Percentiles rank a stretch among this genome's conserved stretches.
Conservation (phyloP, 1,139 yeast genomes). For the Kodamaea sp. region DNA sequence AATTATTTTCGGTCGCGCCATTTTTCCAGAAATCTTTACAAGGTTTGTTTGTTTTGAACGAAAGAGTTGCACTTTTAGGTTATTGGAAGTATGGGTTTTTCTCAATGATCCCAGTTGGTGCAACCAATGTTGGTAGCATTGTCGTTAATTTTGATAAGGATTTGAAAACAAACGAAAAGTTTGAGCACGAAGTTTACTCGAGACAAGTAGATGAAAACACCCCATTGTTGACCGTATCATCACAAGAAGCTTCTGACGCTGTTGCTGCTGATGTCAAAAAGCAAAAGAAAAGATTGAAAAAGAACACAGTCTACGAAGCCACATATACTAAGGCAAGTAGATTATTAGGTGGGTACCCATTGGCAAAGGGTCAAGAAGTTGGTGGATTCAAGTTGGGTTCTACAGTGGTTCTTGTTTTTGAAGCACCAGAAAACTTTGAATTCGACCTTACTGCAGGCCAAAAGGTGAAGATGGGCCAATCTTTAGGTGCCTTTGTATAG, state of each 20-base stretch:
- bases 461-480: slow-evolving; percentile 80
- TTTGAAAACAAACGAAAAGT: slow-evolving; percentile 74
- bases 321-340: slow-evolving; percentile 79
- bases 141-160: slow-evolving; percentile 89
- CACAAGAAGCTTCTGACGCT: slow-evolving; percentile 10
- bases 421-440: slow-evolving; percentile 79
- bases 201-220: slow-evolving; percentile 26
- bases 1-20: slow-evolving; percentile 93
- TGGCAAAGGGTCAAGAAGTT: slow-evolving; percentile 88
- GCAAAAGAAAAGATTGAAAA: slow-evolving; percentile 43
- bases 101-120: slow-evolving; percentile 99
- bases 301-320: slow-evolving; percentile 91
- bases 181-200: slow-evolving; percentile 51
- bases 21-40: slow-evolving; percentile 85
- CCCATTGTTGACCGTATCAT: slow-evolving; percentile 24
- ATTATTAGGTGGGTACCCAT: slow-evolving; percentile 83
- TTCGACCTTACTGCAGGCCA: slow-evolving; percentile 71
- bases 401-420: slow-evolving; percentile 93
- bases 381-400: slow-evolving; percentile 97
- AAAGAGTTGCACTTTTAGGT: slow-evolving; percentile 91
- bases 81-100: slow-evolving; percentile 97
- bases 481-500: slow-evolving; percentile 53
- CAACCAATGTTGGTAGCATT: slow-evolving; percentile 96
- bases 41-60: slow-evolving; percentile 87
- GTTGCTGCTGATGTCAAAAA: slow-evolving; percentile 15